Base-by-base conservation (phyloP, 192 early-diverging fungal species). In the Entomortierella beljakovae region DNA sequence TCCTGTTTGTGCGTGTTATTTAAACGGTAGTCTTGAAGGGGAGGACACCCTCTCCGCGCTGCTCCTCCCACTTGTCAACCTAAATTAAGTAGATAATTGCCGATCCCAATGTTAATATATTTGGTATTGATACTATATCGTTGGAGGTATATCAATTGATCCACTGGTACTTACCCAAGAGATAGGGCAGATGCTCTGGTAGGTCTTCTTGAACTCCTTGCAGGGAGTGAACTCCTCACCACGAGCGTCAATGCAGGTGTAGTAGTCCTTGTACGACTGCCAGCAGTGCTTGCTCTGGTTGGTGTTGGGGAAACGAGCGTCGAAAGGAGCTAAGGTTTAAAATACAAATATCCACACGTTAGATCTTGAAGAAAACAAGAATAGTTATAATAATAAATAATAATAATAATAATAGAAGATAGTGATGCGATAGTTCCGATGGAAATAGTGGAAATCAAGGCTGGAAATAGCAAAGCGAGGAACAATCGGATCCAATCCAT, bases 211-310 rank as follows among this genome's bases (percentile, higher is more conserved):
- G 86, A 99, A 99, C 80, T 94, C 92, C 79, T 92, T 87, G 92
- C 98, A 99, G 32, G 94, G 94, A 43, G 90, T 85, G 77, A 89
- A 98, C 69, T 98, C 96, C 85, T 98, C 96, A 80, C 98, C 98
- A 90, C 96, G 96, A 70, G 92, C 93, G 53, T 88, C 86, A 37
- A 96, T 89, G 81, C 98, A 99, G 85, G 91, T 90, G 86, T 86
- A 86, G 83, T 94, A 97, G 85, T 99, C 98, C 61, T 91, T 90
- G 85, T 97, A 99, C 91, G 97, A 96, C 90, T 99, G 98, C 95
- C 96, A 97, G 92, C 98, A 99, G 92, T 94, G 92, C 90, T 95
- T 97, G 75, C 95, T 97, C 91, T 99, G 96, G 89, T 99, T 98
- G 81, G 91, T 91, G 93, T 99, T 99, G 71, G 97, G 97, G 92